Evolutionary conservation across 2,329 filamentous ascomycete genomes (phyloP), one percentile per base, ranked within the genome.

Genomic region (Colletotrichum ledebouriae): DNA sequence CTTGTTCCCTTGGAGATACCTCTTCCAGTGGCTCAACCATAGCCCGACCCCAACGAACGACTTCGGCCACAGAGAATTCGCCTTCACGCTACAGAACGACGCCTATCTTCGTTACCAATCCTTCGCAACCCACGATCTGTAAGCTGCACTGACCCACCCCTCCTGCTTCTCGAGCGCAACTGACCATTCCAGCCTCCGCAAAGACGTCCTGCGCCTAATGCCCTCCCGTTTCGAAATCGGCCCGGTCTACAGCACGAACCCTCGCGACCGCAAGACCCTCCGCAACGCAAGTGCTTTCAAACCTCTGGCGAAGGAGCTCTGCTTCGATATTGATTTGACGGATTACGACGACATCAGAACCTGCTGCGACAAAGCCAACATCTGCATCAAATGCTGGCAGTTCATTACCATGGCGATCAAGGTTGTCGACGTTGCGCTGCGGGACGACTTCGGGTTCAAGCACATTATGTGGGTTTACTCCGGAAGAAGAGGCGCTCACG

Each of bases 391-490:
- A 78, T 99, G 96, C 82, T 99, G 96, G 96, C 86, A 92, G 57
- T 99, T 98, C 79, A 97, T 97, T 74, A 97, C 93, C 25, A 98
- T 99, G 94, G 93, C 96, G 7, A 95, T 99, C 78, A 96, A 97
- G 77, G 94, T 98, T 15, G 86, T 98, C 12, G 95, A 98, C 78
- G 86, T 88, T 12, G 94, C 94, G 0, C 80, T 99, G 73, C 87
- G 94, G 59, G 94, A 98, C 20, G 96, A 99, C 79, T 98, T 99
- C 81, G 96, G 94, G 52, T 99, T 98, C 81, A 90, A 92, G 76
- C 95, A 99, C 80, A 95, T 99, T 75, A 86, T 99, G 79, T 99
- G 96, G 96, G 94, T 99, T 6, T 99, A 99, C 80, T 99, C 96
- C 0, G 96, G 96, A 73, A 92, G 96, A 79, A 89, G 96, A 86